Percentiles rank a stretch among this genome's conserved stretches.
Evolutionary conservation across 2,329 filamentous ascomycete species (phyloP).

Genomic region (Trichoderma sp.): DNA sequence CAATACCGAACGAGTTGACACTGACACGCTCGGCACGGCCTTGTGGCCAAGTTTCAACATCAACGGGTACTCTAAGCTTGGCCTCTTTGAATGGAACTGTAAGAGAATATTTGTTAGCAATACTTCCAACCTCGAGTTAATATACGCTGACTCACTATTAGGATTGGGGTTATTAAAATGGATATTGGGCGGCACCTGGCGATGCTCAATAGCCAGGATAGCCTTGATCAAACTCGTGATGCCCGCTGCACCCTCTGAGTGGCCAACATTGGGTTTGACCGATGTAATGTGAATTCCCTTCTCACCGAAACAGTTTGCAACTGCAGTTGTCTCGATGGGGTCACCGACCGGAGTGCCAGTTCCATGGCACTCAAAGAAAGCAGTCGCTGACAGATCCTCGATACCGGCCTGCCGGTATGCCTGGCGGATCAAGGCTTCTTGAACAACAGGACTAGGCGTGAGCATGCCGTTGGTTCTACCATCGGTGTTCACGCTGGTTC

Average conservation of each 20-base stretch:
- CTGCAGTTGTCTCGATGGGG: slow-evolving; percentile 42
- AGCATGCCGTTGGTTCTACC: slow-evolving; percentile 44
- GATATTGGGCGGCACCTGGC: slow-evolving; percentile 38
- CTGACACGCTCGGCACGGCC: slow-evolving; percentile 33
- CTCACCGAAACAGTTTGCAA: slow-evolving; percentile 36
- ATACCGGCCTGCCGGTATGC: slow-evolving; percentile 39
- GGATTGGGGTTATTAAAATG: slow-evolving; percentile 35
- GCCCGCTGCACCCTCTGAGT: slow-evolving; percentile 41
- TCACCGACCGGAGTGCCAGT: slow-evolving; percentile 50
- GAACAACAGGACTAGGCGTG: slow-evolving; percentile 39
- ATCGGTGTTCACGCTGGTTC: slow-evolving; percentile 40
- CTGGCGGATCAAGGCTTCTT: slow-evolving; percentile 43
- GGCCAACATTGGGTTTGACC: slow-evolving; percentile 45
- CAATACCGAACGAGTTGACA: slow-evolving; percentile 45
- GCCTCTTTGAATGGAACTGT: slow-evolving; percentile 30
- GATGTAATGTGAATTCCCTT: slow-evolving; percentile 35
- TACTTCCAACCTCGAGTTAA: neutral
- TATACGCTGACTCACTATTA: slow-evolving; percentile 10
- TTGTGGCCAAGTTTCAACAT: slow-evolving; percentile 32
- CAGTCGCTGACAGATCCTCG: slow-evolving; percentile 30
- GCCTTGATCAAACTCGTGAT: slow-evolving; percentile 35
- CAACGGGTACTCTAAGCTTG: slow-evolving; percentile 33
- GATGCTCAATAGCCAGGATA: slow-evolving; percentile 37
- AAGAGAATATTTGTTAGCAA: neutral
- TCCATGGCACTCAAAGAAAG: slow-evolving; percentile 46